Conservation (phyloP, 2,329 filamentous ascomycete genomes). For the Fusarium albidum region DNA sequence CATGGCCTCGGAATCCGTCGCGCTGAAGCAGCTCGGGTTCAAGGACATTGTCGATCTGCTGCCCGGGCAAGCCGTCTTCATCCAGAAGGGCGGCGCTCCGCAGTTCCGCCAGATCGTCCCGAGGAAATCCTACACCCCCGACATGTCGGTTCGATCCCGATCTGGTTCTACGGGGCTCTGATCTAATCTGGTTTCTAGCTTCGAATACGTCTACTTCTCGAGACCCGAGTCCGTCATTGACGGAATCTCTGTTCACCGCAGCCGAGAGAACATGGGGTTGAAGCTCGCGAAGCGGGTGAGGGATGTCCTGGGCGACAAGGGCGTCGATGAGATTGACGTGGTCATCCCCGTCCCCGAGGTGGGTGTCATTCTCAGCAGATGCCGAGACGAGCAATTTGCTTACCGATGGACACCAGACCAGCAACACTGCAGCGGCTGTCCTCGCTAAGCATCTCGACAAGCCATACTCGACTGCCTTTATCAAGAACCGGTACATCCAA, state of each 20-base stretch:
- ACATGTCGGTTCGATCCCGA: slow-evolving; percentile 45
- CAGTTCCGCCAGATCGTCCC: slow-evolving; percentile 78
- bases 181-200: not conserved
- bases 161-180: not conserved
- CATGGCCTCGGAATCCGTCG: slow-evolving; percentile 89
- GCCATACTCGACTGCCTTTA: slow-evolving; percentile 81
- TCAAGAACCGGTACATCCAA: slow-evolving; percentile 75
- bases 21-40: slow-evolving; percentile 83
- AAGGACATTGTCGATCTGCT: slow-evolving; percentile 77
- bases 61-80: slow-evolving; percentile 86
- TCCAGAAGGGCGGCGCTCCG: slow-evolving; percentile 77
- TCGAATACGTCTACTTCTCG: slow-evolving; percentile 75
- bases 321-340: slow-evolving; percentile 78
- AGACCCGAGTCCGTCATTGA: slow-evolving; percentile 84
- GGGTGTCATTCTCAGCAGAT: not conserved
- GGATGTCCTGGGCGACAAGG: slow-evolving; percentile 71
- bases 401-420: slow-evolving; percentile 62
- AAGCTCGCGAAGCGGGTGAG: slow-evolving; percentile 79
- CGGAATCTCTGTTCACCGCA: slow-evolving; percentile 84
- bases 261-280: slow-evolving; percentile 84
- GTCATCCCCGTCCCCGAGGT: slow-evolving; percentile 76
- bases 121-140: slow-evolving; percentile 76
- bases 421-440: slow-evolving; percentile 79
- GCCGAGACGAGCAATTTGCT: too few relatives aligned
- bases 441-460: slow-evolving; percentile 78